A percentile compares a stretch with the other conserved stretches of the same genome.
Evolutionary conservation across 352 stramenopile genomes (phyloP).

Genomic region (Pythium pyrilobum): DNA sequence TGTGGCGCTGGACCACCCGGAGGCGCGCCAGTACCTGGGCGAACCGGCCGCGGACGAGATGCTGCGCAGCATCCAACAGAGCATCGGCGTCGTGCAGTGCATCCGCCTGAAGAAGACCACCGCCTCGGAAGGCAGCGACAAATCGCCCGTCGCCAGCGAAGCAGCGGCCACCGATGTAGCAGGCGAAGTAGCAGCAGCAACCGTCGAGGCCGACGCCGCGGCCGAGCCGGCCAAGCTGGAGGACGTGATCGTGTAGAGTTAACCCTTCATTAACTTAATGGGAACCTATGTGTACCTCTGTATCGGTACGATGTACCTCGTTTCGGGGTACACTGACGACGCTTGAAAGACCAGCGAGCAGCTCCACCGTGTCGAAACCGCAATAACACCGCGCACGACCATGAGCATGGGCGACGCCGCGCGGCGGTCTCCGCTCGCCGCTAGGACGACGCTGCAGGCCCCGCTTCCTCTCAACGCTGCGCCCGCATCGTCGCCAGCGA

Average conservation of each 20-base stretch:
- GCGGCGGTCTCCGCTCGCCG: neutral
- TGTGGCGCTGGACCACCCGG: slow-evolving; percentile 14
- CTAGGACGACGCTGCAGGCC: neutral
- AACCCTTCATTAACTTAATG: slow-evolving; percentile 19
- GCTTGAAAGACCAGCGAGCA: neutral
- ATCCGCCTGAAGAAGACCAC: slow-evolving; percentile 21
- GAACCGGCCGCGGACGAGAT: slow-evolving; percentile 20
- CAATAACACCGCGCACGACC: neutral
- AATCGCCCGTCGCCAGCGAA: no score
- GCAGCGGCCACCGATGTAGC: neutral
- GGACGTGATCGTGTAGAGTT: slow-evolving; percentile 15
- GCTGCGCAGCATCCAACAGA: slow-evolving; percentile 26
- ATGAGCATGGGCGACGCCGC: no score
- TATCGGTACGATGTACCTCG: neutral
- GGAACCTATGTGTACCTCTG: neutral
- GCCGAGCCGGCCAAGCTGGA: neutral
- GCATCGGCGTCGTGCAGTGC: slow-evolving; percentile 25
- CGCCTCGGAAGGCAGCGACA: neutral
- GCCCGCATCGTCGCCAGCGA: neutral
- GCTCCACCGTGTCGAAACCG: neutral
- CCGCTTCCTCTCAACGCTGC: neutral
- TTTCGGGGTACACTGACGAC: slow-evolving; percentile 2
- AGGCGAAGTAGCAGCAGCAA: neutral
- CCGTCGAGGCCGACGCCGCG: neutral
- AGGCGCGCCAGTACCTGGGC: slow-evolving; percentile 17